A percentile compares a stretch with the other conserved stretches of the same genome.
These are phyloP conservation scores for Fusarium armeniacum DNA, from an alignment of 2,329 filamentous ascomycete genomes.

Conservation along the genomic window DNA sequence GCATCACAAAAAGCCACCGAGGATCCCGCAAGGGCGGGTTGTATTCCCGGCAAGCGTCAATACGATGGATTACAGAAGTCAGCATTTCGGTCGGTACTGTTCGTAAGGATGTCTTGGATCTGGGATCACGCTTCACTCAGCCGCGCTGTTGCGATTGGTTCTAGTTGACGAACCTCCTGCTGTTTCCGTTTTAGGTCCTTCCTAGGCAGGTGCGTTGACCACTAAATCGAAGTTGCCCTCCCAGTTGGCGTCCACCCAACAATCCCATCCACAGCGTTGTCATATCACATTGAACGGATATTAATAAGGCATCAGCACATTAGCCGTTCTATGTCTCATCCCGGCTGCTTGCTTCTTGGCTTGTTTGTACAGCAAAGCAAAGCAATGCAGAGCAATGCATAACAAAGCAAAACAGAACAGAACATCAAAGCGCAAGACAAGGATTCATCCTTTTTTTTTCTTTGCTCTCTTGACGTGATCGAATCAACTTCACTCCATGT, in stretches of 20 bases:
- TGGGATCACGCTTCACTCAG: conserved; percentile 31
- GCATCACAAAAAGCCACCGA: conserved; percentile 26
- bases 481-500: conserved; percentile 5
- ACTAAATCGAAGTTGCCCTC: conserved; percentile 5
- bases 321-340: conserved; percentile 16
- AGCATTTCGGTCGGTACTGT: conserved; percentile 7
- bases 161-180: conserved; percentile 26
- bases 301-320: conserved; percentile 8
- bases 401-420: background rate
- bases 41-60: conserved; percentile 30
- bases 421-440: conserved; percentile 14
- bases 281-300: background rate
- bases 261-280: background rate
- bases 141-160: conserved; percentile 33
- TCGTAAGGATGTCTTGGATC: conserved; percentile 39
- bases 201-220: background rate
- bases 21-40: conserved; percentile 26
- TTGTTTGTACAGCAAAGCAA: conserved; percentile 1
- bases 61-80: conserved; percentile 8
- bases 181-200: conserved; percentile 40
- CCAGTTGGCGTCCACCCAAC: background rate
- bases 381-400: background rate
- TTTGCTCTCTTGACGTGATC: background rate
- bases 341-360: conserved; percentile 1
- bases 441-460: background rate